Evolutionary conservation across 208 protist genomes (phyloP), one percentile per base, ranked within the genome.

Genomic region (Wallacemonas rigidus): DNA sequence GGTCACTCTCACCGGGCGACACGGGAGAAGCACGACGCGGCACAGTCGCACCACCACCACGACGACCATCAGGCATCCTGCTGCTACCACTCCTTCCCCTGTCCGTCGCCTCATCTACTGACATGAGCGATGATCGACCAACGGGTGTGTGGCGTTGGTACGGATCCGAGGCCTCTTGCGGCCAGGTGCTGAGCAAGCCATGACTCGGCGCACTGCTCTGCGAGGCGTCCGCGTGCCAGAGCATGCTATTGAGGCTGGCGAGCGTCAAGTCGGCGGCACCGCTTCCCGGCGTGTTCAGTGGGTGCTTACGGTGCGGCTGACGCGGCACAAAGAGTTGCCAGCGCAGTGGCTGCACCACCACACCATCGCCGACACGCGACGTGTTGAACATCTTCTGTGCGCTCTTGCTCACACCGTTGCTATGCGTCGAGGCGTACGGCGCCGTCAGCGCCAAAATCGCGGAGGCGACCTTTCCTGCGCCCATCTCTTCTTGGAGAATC

Each of bases 311-410:
- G 58, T 69, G 43, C 6, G 3, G 17, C 4, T 70, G 50, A 26
- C 44, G 53, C 8, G 48, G 56, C n/a, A 69, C 41, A 39, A 62
- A 62, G 36, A 62, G 39, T 26, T 11, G 47, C 2, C 71, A 55
- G 17, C 74, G 72, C 60, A 77, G 76, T 9, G 86, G 71, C 40
- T 87, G 45, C 26, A 86, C 69, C 36, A 88, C 77, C 35, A 75
- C 79, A 26, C 83, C 79, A 41, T 72, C 75, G 2, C 78, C 81
- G 11, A 79, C 41, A 0, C 76, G 74, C 26, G 45, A 17, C 2
- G n/a, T 45, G 11, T 58, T 75, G 62, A 92, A 92, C 82, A 92
- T 87, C 68, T 83, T 83, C 36, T 68, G 68, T 5, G 87, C 83
- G 39, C 72, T 71, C 48, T 70, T 72, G 48, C 84, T 89, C 17